Evolutionary conservation across 2,329 filamentous ascomycete species (phyloP).

Genomic region (Hypoxylon sp.): DNA sequence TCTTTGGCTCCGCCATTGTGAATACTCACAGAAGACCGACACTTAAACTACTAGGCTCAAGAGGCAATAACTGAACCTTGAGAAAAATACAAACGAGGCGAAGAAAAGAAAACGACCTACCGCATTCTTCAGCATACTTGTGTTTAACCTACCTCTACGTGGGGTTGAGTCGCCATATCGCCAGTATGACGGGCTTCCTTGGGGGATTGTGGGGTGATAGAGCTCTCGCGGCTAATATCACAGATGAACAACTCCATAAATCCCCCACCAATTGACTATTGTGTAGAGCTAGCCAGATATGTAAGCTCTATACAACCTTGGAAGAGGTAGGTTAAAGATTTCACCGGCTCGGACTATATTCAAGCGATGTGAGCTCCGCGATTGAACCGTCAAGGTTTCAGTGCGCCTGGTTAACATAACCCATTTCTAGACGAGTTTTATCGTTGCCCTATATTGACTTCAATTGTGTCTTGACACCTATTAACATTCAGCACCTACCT

Average conservation of each 20-base stretch:
- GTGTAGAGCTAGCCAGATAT: slow-evolving; percentile 17
- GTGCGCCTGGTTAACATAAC: background rate
- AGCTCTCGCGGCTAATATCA: slow-evolving; percentile 52
- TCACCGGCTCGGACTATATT: slow-evolving; percentile 46
- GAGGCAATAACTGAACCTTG: slow-evolving; percentile 12
- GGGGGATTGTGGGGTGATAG: slow-evolving; percentile 42
- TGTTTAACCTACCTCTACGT: slow-evolving; percentile 32
- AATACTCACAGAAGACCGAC: slow-evolving; percentile 7
- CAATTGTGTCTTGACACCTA: background rate
- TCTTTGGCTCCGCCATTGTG: slow-evolving; percentile 48
- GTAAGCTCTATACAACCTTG: slow-evolving; percentile 19
- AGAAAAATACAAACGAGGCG: slow-evolving; percentile 5
- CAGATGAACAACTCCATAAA: slow-evolving; percentile 40
- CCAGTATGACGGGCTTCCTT: slow-evolving; percentile 47
- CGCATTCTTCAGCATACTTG: slow-evolving; percentile 14
- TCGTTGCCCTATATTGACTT: background rate
- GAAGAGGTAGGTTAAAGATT: slow-evolving; percentile 23
- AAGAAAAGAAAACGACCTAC: slow-evolving; percentile 20
- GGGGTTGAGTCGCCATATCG: slow-evolving; percentile 33
- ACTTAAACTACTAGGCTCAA: slow-evolving; percentile 10
- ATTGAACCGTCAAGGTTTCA: background rate
- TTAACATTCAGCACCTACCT: background rate
- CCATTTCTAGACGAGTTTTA: background rate
- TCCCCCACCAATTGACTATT: slow-evolving; percentile 45
- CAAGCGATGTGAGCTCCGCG: slow-evolving; percentile 39